Conservation (phyloP, 306 rosid genomes). For the Begonia fuchsioides region DNA sequence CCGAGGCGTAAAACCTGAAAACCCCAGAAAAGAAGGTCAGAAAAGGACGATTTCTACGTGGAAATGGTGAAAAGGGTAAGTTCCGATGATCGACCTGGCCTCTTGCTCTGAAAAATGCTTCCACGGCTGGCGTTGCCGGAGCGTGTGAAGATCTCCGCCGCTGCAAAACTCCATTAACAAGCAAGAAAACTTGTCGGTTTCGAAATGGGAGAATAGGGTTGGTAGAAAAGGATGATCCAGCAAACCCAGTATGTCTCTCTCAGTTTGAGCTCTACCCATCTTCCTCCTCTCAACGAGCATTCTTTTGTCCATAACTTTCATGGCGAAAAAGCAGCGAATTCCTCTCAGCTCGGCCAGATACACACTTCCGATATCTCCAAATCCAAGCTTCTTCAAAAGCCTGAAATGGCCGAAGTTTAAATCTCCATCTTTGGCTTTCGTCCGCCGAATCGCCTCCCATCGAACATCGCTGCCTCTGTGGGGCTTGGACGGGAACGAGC, state of each 20-base stretch:
- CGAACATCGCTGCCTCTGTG: constrained; percentile 39
- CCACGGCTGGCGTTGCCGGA: constrained; percentile 39
- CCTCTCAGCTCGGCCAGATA: constrained; percentile 42
- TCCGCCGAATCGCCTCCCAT: constrained; percentile 38
- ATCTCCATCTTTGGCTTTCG: constrained; percentile 23
- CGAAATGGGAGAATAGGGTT: constrained; percentile 44
- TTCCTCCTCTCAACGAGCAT: constrained; percentile 42
- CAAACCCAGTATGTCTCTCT: constrained; percentile 35
- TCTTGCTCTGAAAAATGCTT: constrained; percentile 40
- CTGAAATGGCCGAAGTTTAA: constrained; percentile 36
- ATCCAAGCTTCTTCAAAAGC: constrained; percentile 50
- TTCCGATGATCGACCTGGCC: constrained; percentile 25
- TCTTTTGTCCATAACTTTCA: constrained; percentile 45
- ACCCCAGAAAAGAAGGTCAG: not conserved
- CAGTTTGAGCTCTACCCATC: constrained; percentile 36
- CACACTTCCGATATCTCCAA: constrained; percentile 49
- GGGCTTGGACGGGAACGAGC: constrained; percentile 31
- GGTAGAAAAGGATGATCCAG: constrained; percentile 53
- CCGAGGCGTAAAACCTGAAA: constrained; percentile 45
- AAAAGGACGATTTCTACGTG: not conserved
- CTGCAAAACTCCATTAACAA: constrained; percentile 53
- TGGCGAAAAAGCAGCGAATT: constrained; percentile 31
- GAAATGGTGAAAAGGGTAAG: not conserved
- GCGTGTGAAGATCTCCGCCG: constrained; percentile 52
- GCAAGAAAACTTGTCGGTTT: constrained; percentile 47